A percentile compares a stretch with the other conserved stretches of the same genome.
Evolutionary conservation across 2,329 filamentous ascomycete species (phyloP).

Genomic region (Microascus cirrosus): DNA sequence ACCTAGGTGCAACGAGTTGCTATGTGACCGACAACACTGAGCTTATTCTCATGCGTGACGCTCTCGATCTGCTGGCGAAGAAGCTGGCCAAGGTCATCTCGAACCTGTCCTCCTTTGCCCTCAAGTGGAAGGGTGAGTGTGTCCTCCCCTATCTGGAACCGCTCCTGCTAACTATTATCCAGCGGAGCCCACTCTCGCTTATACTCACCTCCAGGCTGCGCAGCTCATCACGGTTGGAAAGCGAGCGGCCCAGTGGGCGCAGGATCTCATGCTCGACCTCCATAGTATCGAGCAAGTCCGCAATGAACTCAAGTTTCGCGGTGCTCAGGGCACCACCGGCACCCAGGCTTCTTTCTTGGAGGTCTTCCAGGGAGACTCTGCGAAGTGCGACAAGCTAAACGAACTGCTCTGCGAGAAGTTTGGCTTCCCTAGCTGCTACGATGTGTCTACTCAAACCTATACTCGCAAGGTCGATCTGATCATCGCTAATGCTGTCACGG

Average conservation of each 20-base stretch:
- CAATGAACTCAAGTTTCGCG: constrained; percentile 62
- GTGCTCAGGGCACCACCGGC: constrained; percentile 52
- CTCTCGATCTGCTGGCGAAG: constrained; percentile 55
- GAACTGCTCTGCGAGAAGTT: constrained; percentile 42
- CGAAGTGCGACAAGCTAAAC: constrained; percentile 43
- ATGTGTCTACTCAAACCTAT: constrained; percentile 52
- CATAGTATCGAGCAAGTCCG: constrained; percentile 60
- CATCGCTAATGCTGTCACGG: constrained; percentile 69
- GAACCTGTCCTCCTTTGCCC: constrained; percentile 62
- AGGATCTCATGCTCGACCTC: constrained; percentile 55
- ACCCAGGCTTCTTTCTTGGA: constrained; percentile 50
- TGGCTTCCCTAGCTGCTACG: constrained; percentile 39
- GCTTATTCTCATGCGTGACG: constrained; percentile 46
- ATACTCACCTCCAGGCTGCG: constrained; percentile 61
- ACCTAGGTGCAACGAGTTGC: constrained; percentile 17
- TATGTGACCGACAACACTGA: constrained; percentile 67
- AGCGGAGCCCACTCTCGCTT: constrained; percentile 41
- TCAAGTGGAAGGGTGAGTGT: constrained; percentile 53
- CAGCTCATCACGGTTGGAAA: constrained; percentile 45
- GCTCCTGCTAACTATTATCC: no score
- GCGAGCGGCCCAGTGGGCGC: constrained; percentile 62
- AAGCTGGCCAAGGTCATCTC: constrained; percentile 61
- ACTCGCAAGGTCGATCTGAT: constrained; percentile 69
- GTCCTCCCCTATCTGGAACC: background rate
- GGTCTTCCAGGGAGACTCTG: constrained; percentile 33